Percentiles rank a stretch among this genome's conserved stretches.
These are phyloP conservation scores for Kodamaea plutei DNA, from an alignment of 1,139 yeast species.

Conservation along the genomic window DNA sequence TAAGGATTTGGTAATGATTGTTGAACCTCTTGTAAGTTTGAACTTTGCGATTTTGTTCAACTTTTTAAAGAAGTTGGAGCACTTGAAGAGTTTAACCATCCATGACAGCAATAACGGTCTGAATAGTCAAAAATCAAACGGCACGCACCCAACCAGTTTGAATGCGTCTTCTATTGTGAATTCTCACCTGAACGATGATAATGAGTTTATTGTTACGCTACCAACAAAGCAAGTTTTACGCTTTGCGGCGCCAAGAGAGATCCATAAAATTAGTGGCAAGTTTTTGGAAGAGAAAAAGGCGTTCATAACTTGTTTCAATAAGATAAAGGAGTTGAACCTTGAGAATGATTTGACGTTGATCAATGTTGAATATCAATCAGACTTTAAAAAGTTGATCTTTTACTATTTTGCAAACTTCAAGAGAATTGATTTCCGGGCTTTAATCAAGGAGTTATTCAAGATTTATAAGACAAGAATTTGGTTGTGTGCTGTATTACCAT, in stretches of 20 bases:
- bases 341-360: slow-evolving; percentile 36
- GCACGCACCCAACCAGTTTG: slow-evolving; percentile 35
- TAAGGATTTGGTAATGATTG: slow-evolving; percentile 47
- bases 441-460: slow-evolving; percentile 87
- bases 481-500: slow-evolving; percentile 79
- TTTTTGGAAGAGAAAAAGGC: slow-evolving; percentile 47
- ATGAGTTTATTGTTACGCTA: slow-evolving; percentile 43
- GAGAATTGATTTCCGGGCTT: slow-evolving; percentile 86
- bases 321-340: slow-evolving; percentile 41
- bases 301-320: slow-evolving; percentile 41
- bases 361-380: slow-evolving; percentile 93
- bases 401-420: slow-evolving; percentile 75
- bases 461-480: slow-evolving; percentile 95
- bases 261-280: slow-evolving; percentile 40
- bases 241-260: slow-evolving; percentile 48
- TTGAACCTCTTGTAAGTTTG: slow-evolving; percentile 41
- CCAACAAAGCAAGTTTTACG: slow-evolving; percentile 49
- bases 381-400: slow-evolving; percentile 87
- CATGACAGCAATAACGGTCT: slow-evolving; percentile 11
- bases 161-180: slow-evolving; percentile 40
- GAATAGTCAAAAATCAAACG: slow-evolving; percentile 24
- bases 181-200: slow-evolving; percentile 38
- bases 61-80: slow-evolving; percentile 72
- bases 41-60: slow-evolving; percentile 71
- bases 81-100: slow-evolving; percentile 66